Evolutionary conservation across 257 asterid species (phyloP).

Genomic region (Nicotiana otophora): DNA sequence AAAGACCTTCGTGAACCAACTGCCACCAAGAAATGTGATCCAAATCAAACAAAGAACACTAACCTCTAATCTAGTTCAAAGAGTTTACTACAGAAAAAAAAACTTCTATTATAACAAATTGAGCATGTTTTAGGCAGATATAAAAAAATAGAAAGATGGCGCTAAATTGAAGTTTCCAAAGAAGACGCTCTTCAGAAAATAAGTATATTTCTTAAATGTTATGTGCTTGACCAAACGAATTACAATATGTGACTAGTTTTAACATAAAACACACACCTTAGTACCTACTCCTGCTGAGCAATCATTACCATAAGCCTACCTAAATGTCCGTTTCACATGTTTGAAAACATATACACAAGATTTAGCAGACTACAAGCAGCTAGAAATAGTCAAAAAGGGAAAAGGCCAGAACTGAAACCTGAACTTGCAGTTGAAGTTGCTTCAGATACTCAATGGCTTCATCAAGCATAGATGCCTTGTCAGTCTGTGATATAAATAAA

Average conservation of each 20-base stretch:
- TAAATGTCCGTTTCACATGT: background rate
- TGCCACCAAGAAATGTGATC: background rate
- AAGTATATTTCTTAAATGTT: background rate
- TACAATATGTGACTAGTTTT: background rate
- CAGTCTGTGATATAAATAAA: constrained; percentile 51
- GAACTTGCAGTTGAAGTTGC: constrained; percentile 96
- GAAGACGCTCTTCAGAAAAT: background rate
- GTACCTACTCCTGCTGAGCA: background rate
- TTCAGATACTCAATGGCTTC: constrained; percentile 95
- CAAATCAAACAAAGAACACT: background rate
- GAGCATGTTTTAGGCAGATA: background rate
- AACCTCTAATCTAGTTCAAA: background rate
- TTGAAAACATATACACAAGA: background rate
- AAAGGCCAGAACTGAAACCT: constrained; percentile 47
- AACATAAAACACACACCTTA: background rate
- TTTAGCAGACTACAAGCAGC: background rate
- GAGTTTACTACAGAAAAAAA: background rate
- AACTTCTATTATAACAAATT: background rate
- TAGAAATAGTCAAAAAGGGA: background rate
- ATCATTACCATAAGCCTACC: background rate
- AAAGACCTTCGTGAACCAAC: background rate
- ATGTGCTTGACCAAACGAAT: background rate
- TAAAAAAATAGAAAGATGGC: background rate
- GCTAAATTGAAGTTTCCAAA: background rate
- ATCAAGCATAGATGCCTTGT: constrained; percentile 97